These are phyloP conservation scores for Skeletonema menzelii DNA, from an alignment of 108 stramenopile genomes.

Conservation along the genomic window DNA sequence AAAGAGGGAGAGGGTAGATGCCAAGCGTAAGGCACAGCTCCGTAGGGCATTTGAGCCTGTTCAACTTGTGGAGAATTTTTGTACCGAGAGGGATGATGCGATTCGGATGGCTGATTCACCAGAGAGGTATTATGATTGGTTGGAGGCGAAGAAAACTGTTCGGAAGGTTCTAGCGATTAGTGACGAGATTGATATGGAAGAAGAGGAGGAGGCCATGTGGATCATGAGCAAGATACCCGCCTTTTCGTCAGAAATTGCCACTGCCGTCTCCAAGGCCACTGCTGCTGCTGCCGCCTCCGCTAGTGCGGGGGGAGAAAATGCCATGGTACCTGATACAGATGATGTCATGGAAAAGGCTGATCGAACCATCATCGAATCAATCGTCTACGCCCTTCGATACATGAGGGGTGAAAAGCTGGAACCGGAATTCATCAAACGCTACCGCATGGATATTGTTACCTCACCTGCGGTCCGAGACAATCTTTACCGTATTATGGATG, in stretches of 20 bases:
- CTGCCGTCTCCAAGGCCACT: conserved; percentile 21
- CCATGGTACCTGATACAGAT: conserved; percentile 20
- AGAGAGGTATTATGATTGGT: conserved; percentile 83
- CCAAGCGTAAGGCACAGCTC: conserved; percentile 75
- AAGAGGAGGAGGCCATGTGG: conserved; percentile 82
- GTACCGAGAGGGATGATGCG: conserved; percentile 88
- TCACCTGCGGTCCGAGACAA: conserved; percentile 72
- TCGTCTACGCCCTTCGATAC: conserved; percentile 68
- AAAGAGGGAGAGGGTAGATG: conserved; percentile 45
- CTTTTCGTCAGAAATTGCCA: conserved; percentile 62
- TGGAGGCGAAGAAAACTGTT: conserved; percentile 34
- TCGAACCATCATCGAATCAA: conserved; percentile 60
- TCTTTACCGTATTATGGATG: conserved; percentile 81
- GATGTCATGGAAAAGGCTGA: conserved; percentile 52
- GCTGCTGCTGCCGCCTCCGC: background rate
- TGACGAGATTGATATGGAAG: conserved; percentile 56
- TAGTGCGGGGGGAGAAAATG: conserved; percentile 20
- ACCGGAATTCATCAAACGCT: conserved; percentile 81
- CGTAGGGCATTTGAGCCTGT: conserved; percentile 88
- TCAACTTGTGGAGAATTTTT: conserved; percentile 88
- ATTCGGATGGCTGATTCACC: conserved; percentile 75
- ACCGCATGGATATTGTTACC: conserved; percentile 74
- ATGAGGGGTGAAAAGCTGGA: conserved; percentile 81
- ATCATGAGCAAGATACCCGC: conserved; percentile 75
- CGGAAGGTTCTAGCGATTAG: conserved; percentile 24